Evolutionary conservation across 1,284 basidiomycete genomes (phyloP).

Genomic region (Rhodotorula sp.): DNA sequence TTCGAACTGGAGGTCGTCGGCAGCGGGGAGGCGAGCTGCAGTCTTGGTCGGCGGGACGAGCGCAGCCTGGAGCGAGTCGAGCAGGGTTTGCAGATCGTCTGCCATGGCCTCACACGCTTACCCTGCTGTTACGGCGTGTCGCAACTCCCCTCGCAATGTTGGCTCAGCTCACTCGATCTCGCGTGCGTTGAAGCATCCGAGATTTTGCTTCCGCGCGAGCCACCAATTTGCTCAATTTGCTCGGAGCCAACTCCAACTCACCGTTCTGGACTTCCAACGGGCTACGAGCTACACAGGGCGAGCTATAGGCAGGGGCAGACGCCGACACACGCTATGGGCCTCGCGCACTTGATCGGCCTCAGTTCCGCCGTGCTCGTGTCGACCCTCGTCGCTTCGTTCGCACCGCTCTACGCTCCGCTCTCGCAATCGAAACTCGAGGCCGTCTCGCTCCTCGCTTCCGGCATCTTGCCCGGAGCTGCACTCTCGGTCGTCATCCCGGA

Average conservation of each 20-base stretch:
- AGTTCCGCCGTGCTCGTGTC: constrained; percentile 67
- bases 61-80: constrained; percentile 21
- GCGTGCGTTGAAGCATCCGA: too few species aligned
- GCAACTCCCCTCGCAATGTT: too few species aligned
- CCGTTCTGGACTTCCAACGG: too few species aligned
- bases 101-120: not conserved
- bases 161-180: not conserved
- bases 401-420: constrained; percentile 70
- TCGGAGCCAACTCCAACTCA: too few species aligned
- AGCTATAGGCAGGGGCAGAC: too few species aligned
- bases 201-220: too few species aligned
- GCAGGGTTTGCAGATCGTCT: constrained; percentile 3
- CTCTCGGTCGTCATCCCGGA: constrained; percentile 89
- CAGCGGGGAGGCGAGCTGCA: constrained; percentile 32
- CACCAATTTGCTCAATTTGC: too few species aligned
- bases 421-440: constrained; percentile 49
- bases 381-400: constrained; percentile 68
- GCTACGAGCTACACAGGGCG: too few species aligned
- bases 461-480: constrained; percentile 82
- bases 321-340: constrained; percentile 44
- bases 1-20: constrained; percentile 40
- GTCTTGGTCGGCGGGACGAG: constrained; percentile 27
- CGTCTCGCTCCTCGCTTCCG: constrained; percentile 53
- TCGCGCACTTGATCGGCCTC: constrained; percentile 59
- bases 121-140: not conserved